Conservation (phyloP, 225 moss, liverwort and hornwort species). For the Polytrichum commune region DNA sequence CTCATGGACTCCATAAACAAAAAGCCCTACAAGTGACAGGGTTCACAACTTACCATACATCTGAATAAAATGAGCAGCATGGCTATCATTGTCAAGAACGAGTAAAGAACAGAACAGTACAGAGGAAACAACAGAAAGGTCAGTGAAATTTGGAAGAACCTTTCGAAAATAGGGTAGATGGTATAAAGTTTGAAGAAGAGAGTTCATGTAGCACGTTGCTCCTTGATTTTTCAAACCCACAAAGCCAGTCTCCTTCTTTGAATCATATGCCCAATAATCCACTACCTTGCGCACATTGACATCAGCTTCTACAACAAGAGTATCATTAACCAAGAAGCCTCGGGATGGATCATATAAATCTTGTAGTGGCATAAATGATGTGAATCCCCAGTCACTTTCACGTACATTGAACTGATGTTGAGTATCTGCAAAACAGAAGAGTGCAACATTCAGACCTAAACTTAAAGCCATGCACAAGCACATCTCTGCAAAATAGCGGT, state of each 20-base stretch:
- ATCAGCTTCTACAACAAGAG: conserved; percentile 94
- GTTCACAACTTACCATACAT: too few relatives aligned
- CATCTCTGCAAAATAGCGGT: neutral
- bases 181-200: conserved; percentile 96
- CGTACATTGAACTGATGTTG: conserved; percentile 96
- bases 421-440: conserved; percentile 62
- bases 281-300: conserved; percentile 95
- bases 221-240: conserved; percentile 99
- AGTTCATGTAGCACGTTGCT: conserved; percentile 97
- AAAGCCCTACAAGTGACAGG: too few relatives aligned
- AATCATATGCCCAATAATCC: conserved; percentile 96
- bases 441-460: neutral
- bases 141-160: conserved; percentile 28
- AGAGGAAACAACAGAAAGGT: too few relatives aligned
- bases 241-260: conserved; percentile 98
- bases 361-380: conserved; percentile 95
- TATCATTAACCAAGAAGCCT: conserved; percentile 93
- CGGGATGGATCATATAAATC: conserved; percentile 85
- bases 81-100: too few relatives aligned
- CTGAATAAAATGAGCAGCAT: too few relatives aligned
- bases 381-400: conserved; percentile 98
- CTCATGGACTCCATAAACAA: too few relatives aligned
- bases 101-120: too few relatives aligned
- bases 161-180: conserved; percentile 94
- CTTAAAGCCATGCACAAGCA: neutral